phyloP scores from a whole-genome alignment of 768 basidiomycete species.

The Boletus bicolor region DNA sequence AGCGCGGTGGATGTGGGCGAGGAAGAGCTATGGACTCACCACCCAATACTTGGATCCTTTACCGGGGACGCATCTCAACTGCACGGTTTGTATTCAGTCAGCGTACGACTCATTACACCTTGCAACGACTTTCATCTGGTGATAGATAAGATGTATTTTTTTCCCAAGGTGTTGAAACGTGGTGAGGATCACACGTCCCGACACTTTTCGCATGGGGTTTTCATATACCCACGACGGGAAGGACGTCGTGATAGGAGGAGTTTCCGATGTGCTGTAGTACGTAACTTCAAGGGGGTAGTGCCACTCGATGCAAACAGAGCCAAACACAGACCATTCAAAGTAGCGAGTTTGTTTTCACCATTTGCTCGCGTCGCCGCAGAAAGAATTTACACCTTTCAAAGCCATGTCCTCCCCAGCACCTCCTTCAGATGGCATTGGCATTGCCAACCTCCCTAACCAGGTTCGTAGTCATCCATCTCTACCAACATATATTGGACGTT shows the following conservation, averaged over 20 bases:
- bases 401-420: conserved; percentile 30
- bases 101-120: neutral
- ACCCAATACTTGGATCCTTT: neutral
- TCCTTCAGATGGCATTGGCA: conserved; percentile 78
- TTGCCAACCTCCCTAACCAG: conserved; percentile 98
- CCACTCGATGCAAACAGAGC: conserved; percentile 25
- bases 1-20: conserved; percentile 18
- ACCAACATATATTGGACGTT: neutral
- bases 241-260: too few species aligned
- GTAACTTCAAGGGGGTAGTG: neutral
- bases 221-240: neutral
- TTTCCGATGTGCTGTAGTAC: neutral
- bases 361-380: conserved; percentile 21
- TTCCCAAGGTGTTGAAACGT: neutral
- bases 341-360: conserved; percentile 14
- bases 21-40: conserved; percentile 20
- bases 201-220: neutral
- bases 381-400: conserved; percentile 7
- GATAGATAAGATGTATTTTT: neutral
- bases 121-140: neutral
- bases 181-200: neutral
- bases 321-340: conserved; percentile 29
- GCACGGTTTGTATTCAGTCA: neutral
- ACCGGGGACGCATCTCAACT: neutral
- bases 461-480: conserved; percentile 40